These are phyloP conservation scores for Tillandsia fasciculata DNA, from an alignment of 176 grass and related monocot genomes.

Conservation along the genomic window DNA sequence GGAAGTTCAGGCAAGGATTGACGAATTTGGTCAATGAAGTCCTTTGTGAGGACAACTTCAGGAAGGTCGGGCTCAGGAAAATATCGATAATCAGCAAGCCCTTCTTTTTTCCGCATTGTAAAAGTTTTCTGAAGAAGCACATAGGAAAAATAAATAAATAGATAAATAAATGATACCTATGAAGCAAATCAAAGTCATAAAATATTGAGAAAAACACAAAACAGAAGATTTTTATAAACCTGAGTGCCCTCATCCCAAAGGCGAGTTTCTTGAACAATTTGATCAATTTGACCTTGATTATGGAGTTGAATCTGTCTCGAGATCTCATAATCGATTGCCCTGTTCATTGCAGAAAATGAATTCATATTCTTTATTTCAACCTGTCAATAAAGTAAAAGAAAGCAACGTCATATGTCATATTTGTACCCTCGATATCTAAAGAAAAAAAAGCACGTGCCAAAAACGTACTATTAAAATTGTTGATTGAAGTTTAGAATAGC, in stretches of 20 bases:
- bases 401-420: conserved; percentile 10
- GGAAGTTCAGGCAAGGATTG: conserved; percentile 80
- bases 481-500: too few relatives aligned
- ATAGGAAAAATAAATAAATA: conserved; percentile 13
- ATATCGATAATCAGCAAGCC: conserved; percentile 92
- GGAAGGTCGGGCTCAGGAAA: conserved; percentile 95
- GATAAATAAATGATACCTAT: not conserved
- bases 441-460: not conserved
- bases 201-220: not conserved
- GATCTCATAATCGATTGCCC: conserved; percentile 88
- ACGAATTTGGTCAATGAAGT: conserved; percentile 60
- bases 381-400: conserved; percentile 18
- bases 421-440: not conserved
- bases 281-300: conserved; percentile 52
- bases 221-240: conserved; percentile 27
- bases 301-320: conserved; percentile 73
- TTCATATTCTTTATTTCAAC: conserved; percentile 97
- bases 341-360: conserved; percentile 84
- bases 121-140: conserved; percentile 67
- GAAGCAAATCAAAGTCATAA: conserved; percentile 3
- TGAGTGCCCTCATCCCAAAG: conserved; percentile 83
- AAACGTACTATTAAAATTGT: not conserved
- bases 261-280: conserved; percentile 97
- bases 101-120: conserved; percentile 95
- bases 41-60: conserved; percentile 66